These are phyloP conservation scores for Cryptosporidium meleagridis DNA, from an alignment of 169 alveolate species.

Conservation along the genomic window DNA sequence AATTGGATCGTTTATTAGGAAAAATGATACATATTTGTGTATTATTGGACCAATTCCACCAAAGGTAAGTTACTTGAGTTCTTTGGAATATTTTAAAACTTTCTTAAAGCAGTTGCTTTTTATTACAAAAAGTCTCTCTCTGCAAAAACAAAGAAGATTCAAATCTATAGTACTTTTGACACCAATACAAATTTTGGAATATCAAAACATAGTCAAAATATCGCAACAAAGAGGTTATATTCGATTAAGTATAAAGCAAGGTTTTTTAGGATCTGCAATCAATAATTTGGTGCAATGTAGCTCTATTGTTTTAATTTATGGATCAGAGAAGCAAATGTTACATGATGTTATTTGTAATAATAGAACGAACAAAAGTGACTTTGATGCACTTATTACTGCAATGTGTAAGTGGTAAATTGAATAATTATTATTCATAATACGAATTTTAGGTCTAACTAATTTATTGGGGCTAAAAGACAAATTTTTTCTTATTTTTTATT, in stretches of 20 bases:
- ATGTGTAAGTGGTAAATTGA: constrained; percentile 21
- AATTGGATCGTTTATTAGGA: constrained; percentile 72
- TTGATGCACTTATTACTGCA: constrained; percentile 29
- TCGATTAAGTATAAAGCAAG: constrained; percentile 17
- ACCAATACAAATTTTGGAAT: constrained; percentile 4
- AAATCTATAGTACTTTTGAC: constrained; percentile 12
- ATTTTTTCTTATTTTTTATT: constrained; percentile 21
- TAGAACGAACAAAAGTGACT: constrained; percentile 1
- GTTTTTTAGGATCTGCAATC: constrained; percentile 3
- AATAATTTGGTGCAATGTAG: background rate
- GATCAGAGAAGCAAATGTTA: background rate
- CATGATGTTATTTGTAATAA: background rate
- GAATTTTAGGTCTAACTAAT: constrained; percentile 20
- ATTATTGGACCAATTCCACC: constrained; percentile 78
- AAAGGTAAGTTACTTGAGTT: background rate
- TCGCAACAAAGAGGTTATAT: constrained; percentile 55
- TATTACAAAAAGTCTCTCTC: constrained; percentile 13
- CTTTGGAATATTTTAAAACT: background rate
- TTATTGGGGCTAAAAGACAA: constrained; percentile 8
- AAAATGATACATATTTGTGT: constrained; percentile 75
- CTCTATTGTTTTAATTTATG: constrained; percentile 16
- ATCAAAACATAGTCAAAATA: constrained; percentile 36
- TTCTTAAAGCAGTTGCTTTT: constrained; percentile 11
- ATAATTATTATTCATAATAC: background rate
- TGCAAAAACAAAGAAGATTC: constrained; percentile 37